These are phyloP conservation scores for Aspergillus affinis DNA, from an alignment of 495 filamentous ascomycete genomes.

Conservation along the genomic window DNA sequence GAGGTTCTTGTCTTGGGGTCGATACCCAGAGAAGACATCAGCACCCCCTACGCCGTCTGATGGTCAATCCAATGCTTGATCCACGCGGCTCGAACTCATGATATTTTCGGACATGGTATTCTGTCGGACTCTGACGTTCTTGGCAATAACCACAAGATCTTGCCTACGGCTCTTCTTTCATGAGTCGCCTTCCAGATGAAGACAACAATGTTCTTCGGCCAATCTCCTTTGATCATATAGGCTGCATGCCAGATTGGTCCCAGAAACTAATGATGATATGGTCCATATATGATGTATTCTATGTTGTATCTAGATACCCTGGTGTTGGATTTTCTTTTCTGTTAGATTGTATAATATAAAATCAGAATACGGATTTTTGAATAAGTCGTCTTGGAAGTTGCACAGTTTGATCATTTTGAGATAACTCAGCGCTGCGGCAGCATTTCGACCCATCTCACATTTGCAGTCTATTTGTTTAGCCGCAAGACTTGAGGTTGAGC, in stretches of 20 bases:
- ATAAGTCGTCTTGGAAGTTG: neutral
- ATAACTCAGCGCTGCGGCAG: too few relatives aligned
- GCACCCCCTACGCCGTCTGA: slow-evolving; percentile 2
- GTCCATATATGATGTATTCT: neutral
- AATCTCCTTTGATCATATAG: neutral
- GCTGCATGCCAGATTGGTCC: neutral
- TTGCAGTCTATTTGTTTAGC: too few relatives aligned
- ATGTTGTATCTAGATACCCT: slow-evolving; percentile 13
- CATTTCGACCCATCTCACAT: too few relatives aligned
- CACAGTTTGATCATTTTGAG: too few relatives aligned
- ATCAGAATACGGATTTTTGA: neutral
- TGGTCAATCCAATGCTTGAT: slow-evolving; percentile 3
- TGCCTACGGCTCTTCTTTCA: neutral
- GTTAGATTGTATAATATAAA: neutral
- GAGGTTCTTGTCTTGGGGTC: slow-evolving; percentile 32
- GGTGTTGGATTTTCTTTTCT: neutral
- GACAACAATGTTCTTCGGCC: neutral
- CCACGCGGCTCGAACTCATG: neutral
- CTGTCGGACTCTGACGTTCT: neutral
- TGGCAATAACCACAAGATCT: neutral
- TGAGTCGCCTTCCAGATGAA: neutral
- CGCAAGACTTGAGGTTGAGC: neutral
- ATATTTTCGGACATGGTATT: too few relatives aligned
- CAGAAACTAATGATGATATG: slow-evolving; percentile 4
- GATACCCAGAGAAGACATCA: slow-evolving; percentile 24